Percentiles rank a stretch among this genome's conserved stretches.
Evolutionary conservation across 106 monocot genomes (phyloP).

Genomic region (Acorus calamus): DNA sequence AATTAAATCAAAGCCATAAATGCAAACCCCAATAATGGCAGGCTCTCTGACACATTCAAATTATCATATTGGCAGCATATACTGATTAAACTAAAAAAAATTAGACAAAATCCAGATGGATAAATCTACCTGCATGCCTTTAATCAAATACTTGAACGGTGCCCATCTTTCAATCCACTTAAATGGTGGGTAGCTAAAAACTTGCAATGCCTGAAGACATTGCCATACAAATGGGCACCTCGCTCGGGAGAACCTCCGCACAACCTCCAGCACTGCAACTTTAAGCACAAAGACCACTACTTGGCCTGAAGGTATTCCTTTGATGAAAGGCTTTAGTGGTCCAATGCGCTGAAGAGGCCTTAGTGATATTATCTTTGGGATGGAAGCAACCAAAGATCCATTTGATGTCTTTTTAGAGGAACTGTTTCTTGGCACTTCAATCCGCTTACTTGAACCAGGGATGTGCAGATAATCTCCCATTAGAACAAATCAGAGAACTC

Average conservation of each 20-base stretch:
- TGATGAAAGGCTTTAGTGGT: slow-evolving; percentile 20
- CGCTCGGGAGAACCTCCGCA: slow-evolving; percentile 39
- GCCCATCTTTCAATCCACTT: slow-evolving; percentile 52
- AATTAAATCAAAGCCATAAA: too few relatives aligned
- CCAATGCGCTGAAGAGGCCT: slow-evolving; percentile 18
- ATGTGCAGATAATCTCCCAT: not conserved
- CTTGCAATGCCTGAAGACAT: slow-evolving; percentile 38
- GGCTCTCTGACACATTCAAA: too few relatives aligned
- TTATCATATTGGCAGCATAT: too few relatives aligned
- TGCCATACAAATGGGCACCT: slow-evolving; percentile 51
- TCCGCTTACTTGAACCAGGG: slow-evolving; percentile 16
- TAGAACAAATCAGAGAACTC: too few relatives aligned
- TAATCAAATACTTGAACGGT: slow-evolving; percentile 28
- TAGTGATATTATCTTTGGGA: slow-evolving; percentile 6
- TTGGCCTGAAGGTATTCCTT: slow-evolving; percentile 13
- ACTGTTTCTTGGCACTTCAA: slow-evolving; percentile 1
- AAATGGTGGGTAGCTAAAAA: slow-evolving; percentile 49
- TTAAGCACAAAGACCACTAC: slow-evolving; percentile 38
- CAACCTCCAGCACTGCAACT: slow-evolving; percentile 33
- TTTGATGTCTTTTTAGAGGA: slow-evolving; percentile 14
- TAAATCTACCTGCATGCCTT: slow-evolving; percentile 21
- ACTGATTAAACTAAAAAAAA: too few relatives aligned
- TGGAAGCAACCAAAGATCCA: slow-evolving; percentile 11
- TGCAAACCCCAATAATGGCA: too few relatives aligned
- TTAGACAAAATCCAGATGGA: too few relatives aligned